Evolutionary conservation across 257 asterid species (phyloP), one percentile per base, ranked within the genome.

Genomic region (Thymus quinquecostatus): DNA sequence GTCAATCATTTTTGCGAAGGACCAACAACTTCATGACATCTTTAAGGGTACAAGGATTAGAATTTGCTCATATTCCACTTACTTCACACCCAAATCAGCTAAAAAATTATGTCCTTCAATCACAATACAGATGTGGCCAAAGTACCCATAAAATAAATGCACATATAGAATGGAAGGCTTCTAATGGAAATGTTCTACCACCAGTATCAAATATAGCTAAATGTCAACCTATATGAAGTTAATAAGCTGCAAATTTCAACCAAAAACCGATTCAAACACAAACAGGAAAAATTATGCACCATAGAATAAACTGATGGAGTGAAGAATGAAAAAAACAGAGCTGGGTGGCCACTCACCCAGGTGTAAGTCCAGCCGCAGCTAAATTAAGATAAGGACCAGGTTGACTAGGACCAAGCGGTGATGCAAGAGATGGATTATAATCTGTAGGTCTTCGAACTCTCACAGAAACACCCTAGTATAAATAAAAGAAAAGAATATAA

Each of bases 331-430:
- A 64, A 44, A 38, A 10, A 64, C 72, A 3, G 45, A 73, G 48
- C 34, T 44, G 30, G 28, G 58, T 28, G 36, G 64, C 70, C 72
- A 69, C 78, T 76, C 75, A 85, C 87, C 90, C 87, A 70, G 84
- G 81, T 74, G 86, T 77, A 45, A 85, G 82, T 69, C 90, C 90
- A 59, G 84, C 90, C 56, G 90, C 90, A 68, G 83, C 87, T 68
- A 85, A 69, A 77, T 85, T 85, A 33, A 85, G 87, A 56, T 85
- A 66, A 13, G 90, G 84, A 74, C 82, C 82, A 27, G 90, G 90
- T 78, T 82, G 90, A 66, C 87, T 85, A 21, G 90, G 90, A 77
- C 90, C 90, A 44, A 85, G 90, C 3, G 83, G 77, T 57, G 87
- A 87, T 71, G 90, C 90, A 69, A 78, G 75, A 41, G 90, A 78